Percentiles rank a stretch among this genome's conserved stretches.
Evolutionary conservation across 495 filamentous ascomycete species (phyloP).

Genomic region (Sordaria brevicollis): DNA sequence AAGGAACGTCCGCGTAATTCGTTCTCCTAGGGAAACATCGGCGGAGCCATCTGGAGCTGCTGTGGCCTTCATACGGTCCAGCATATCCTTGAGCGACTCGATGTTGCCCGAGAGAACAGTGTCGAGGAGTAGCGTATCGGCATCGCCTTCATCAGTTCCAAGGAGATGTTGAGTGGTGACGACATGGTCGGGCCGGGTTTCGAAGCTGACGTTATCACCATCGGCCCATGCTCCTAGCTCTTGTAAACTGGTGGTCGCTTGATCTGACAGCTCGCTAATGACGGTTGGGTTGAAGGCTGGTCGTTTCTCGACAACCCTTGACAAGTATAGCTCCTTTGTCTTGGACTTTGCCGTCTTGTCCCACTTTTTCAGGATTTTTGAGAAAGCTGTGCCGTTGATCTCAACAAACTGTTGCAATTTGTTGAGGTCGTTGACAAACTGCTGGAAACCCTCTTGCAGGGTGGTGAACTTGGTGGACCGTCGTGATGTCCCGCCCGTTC

Average conservation of each 20-base stretch:
- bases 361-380: constrained; percentile 99
- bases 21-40: constrained; percentile 45
- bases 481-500: constrained; percentile 63
- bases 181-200: constrained; percentile 53
- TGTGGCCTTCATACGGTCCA: constrained; percentile 38
- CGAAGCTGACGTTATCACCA: constrained; percentile 79
- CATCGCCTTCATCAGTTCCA: constrained; percentile 71
- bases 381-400: constrained; percentile 93
- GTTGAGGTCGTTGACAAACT: constrained; percentile 91
- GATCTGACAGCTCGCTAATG: constrained; percentile 91
- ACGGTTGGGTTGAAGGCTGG: constrained; percentile 96
- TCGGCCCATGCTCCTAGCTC: constrained; percentile 96
- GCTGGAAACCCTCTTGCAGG: constrained; percentile 90
- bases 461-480: constrained; percentile 85
- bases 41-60: constrained; percentile 24
- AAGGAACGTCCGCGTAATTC: constrained; percentile 80
- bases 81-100: constrained; percentile 39
- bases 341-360: constrained; percentile 99
- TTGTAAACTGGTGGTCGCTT: constrained; percentile 83
- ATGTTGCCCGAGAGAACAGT: constrained; percentile 70
- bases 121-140: constrained; percentile 80
- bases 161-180: constrained; percentile 51
- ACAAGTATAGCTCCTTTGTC: constrained; percentile 94
- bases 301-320: constrained; percentile 91
- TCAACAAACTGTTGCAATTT: constrained; percentile 98